Conservation (phyloP, 2,329 filamentous ascomycete species). For the Fusarium sp. region DNA sequence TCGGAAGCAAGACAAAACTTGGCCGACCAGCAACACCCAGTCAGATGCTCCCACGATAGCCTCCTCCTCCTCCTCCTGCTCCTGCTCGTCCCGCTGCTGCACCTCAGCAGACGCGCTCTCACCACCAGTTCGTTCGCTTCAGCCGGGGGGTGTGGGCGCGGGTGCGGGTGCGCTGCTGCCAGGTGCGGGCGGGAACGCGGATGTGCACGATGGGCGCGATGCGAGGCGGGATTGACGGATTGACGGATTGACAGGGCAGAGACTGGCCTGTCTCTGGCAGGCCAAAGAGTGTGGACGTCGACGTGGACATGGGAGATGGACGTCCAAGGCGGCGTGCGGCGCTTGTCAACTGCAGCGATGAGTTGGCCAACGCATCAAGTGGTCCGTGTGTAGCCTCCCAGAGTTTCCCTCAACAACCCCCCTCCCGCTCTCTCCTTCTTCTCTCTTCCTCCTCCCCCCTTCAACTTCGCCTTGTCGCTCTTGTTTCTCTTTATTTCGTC, state of each 20-base stretch:
- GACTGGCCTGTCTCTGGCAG: conserved; percentile 14
- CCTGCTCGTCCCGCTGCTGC: conserved; percentile 22
- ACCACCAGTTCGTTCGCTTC: conserved; percentile 41
- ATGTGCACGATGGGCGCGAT: too few species aligned
- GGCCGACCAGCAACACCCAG: conserved; percentile 34
- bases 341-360: conserved; percentile 61
- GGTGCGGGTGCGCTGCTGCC: conserved; percentile 28
- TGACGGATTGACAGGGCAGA: conserved; percentile 25
- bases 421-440: conserved; percentile 41
- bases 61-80: conserved; percentile 1
- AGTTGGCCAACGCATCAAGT: conserved; percentile 62
- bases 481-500: conserved; percentile 4
- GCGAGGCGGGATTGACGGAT: conserved; percentile 46
- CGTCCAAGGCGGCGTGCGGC: conserved; percentile 48
- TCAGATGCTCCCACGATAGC: conserved; percentile 41
- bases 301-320: too few species aligned
- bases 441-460: conserved; percentile 31
- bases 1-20: conserved; percentile 43
- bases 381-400: conserved; percentile 58
- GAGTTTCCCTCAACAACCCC: conserved; percentile 48
- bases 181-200: conserved; percentile 40
- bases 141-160: conserved; percentile 28
- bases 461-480: conserved; percentile 13
- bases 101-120: too few species aligned
- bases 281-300: too few species aligned